Evolutionary conservation across 345 rosid species (phyloP).

Genomic region (Lenwebbia sp.): DNA sequence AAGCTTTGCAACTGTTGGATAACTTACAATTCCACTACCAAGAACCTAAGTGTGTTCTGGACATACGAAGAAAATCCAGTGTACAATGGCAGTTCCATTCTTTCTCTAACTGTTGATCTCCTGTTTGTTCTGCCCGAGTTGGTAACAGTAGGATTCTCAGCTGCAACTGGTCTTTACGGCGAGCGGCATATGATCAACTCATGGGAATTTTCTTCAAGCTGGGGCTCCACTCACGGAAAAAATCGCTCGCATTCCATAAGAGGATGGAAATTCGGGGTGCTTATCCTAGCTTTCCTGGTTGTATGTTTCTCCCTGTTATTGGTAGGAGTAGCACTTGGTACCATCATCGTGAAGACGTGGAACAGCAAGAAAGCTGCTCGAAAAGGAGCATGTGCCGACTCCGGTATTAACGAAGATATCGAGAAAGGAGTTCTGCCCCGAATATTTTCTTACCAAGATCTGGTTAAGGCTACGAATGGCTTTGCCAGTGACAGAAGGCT

Average conservation of each 20-base stretch:
- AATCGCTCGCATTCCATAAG: too few species aligned
- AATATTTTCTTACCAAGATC: background rate
- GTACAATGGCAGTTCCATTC: background rate
- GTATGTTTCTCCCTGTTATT: background rate
- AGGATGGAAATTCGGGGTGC: too few species aligned
- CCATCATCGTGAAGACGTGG: background rate
- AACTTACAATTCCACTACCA: background rate
- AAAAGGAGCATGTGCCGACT: background rate
- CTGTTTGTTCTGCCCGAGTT: background rate
- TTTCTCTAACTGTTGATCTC: slow-evolving; percentile 4
- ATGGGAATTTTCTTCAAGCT: slow-evolving; percentile 12
- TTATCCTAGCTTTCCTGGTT: background rate
- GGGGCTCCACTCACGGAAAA: background rate
- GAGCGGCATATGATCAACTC: slow-evolving; percentile 5
- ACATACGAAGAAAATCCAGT: background rate
- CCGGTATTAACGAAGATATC: background rate
- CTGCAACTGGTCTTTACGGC: background rate
- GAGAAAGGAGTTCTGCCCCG: slow-evolving; percentile 5
- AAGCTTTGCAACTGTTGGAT: background rate
- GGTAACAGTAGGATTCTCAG: slow-evolving; percentile 16
- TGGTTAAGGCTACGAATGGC: background rate
- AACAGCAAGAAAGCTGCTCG: background rate
- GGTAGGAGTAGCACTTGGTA: background rate
- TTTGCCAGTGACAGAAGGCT: background rate
- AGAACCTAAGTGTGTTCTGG: slow-evolving; percentile 3